Evolutionary conservation across 257 asterid genomes (phyloP).

Genomic region (Scutellaria baicalensis): DNA sequence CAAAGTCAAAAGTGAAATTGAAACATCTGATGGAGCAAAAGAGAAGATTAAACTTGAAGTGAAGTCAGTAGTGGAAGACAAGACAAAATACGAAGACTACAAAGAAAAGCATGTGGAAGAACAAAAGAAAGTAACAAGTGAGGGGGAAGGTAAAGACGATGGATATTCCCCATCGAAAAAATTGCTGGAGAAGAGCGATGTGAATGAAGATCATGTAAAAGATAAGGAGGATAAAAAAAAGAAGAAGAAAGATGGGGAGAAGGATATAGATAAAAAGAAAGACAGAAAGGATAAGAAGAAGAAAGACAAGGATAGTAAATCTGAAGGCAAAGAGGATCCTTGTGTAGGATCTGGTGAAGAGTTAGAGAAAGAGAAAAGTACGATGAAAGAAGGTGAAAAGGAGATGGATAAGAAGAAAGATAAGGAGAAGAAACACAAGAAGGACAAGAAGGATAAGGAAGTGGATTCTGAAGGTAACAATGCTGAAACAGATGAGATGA

Average conservation of each 20-base stretch:
- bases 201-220: neutral
- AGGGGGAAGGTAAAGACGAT: too few species aligned
- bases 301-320: constrained; percentile 10
- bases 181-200: neutral
- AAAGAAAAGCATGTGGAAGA: constrained; percentile 14
- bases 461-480: neutral
- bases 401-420: constrained; percentile 16
- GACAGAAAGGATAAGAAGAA: constrained; percentile 14
- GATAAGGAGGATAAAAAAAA: constrained; percentile 12
- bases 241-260: constrained; percentile 15
- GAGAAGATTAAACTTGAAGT: constrained; percentile 33
- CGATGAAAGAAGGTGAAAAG: constrained; percentile 2
- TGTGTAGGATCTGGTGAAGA: constrained; percentile 12
- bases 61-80: constrained; percentile 32
- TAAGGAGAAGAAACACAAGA: constrained; percentile 19
- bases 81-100: constrained; percentile 14
- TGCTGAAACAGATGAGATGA: neutral
- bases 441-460: neutral
- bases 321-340: neutral
- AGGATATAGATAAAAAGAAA: neutral
- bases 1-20: constrained; percentile 32
- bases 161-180: neutral
- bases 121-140: neutral
- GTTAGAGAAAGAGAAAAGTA: neutral
- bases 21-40: constrained; percentile 29